Evolutionary conservation across 2,329 filamentous ascomycete species (phyloP), one percentile per base, ranked within the genome.

Genomic region (Penicillium sp.): DNA sequence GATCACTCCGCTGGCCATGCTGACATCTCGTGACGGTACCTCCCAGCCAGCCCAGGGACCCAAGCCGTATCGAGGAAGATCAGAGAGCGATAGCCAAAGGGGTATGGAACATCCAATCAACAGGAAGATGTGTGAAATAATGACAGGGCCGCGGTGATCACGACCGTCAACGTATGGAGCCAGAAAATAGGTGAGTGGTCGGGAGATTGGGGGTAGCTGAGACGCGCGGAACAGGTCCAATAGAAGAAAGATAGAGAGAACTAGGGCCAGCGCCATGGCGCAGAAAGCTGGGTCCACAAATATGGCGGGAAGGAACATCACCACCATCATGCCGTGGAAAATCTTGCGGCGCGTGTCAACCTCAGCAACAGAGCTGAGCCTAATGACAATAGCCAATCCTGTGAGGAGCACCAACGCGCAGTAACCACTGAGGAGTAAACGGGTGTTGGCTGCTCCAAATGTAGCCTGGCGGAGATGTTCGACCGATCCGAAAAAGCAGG

Each of bases 301-400:
- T 2, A 88, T 89, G 1, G 90, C 85, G 0, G 94, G 92, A 2
- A 97, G 80, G 52, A 99, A 87, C 90, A 99, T 97, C 52, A 86
- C 85, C 7, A 97, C 93, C 89, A 97, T 97, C 82, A 93, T 96
- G 63, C 95, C 95, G 72, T 99, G 94, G 71, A 99, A 99, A 23
- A 97, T 90, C 73, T 99, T 99, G 47, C 94, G 86, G 46, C 94
- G 84, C 1, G 94, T 99, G 74, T 99, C 94, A 43, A 99, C 93
- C 74, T 97, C 92, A 61, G 89, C 92, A 46, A 90, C 78, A 3
- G 85, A 79, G 38, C 88, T 89, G 35, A 96, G 81, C 39, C 81
- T 84, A 48, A 94, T 84, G 7, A 97, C 90, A 4, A 89, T 79
- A 9, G 85, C 75, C 34, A 97, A 80, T 0, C 93, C 94, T 1